Evolutionary conservation across 2,329 filamentous ascomycete genomes (phyloP), one percentile per base, ranked within the genome.

Genomic region (Endocalyx cinctus): DNA sequence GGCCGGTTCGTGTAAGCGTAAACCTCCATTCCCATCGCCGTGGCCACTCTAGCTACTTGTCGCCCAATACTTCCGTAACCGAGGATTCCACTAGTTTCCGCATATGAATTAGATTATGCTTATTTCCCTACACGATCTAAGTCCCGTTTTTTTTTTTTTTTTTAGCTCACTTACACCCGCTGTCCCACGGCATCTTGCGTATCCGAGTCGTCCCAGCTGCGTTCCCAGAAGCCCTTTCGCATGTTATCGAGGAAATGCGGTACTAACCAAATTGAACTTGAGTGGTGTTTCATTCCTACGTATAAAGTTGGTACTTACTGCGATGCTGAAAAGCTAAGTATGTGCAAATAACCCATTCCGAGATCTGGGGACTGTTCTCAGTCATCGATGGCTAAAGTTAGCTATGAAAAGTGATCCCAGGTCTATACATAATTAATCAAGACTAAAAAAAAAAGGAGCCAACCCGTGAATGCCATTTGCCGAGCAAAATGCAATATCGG

Each of bases 1-100:
- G 78, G 71, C 3, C 68, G 70, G 6, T 79, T 79, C 2, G 82
- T 86, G 59, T 80, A 84, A 2, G 82, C 82, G 43, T 82, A 64
- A 1, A 87, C 74, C 19, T 76, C 66, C 72, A 82, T 80, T 10
- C 81, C 82, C 47, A 82, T 56, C 4, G 76, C 72, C 6, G 65
- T 66, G 6, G 71, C 70, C 6, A 82, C 66, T 5, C 60, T 56
- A 3, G 64, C 66, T n/a, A 58, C 49, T 30, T 69, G 63, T 5
- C 66, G 52, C 3, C 65, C 65, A 33, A 69, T 67, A 26, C 60
- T 61, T 11, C 66, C 64, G 44, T 69, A 69, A 12, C 65, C 64
- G 4, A 69, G 54, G 29, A 67, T 58, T 15, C 60, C 59, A 2
- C 58, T 61, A 33, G 3, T n/a, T n/a, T n/a, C n/a, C n/a, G n/a